Base-by-base conservation (phyloP, 805 yeast genomes). In the Maudiozyma turicensis region DNA sequence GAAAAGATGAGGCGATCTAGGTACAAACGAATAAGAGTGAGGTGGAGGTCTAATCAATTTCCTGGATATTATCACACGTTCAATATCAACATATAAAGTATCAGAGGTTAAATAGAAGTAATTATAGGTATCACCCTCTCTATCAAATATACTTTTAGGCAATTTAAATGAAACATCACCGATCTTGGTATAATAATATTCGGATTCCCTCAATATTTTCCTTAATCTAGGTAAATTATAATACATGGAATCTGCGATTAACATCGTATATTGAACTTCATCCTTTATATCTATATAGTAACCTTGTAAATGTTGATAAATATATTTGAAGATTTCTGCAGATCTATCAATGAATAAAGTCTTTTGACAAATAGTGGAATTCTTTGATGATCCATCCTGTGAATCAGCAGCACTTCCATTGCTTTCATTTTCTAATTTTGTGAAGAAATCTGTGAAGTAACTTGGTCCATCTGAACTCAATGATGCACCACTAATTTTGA, bases 381-480 rank as follows among this genome's bases (percentile, higher is more conserved):
- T n/a, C n/a, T 34, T n/a, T 20, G 26, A 20, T 20, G 26, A 20
- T 3, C 26, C 26, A 20, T 20, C 26, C 9, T 9, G 33, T 4
- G 28, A 29, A 38, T 38, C 40, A n/a, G 15, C 3, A n/a, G 15
- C 6, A 8, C 13, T 38, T 10, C 15, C 40, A 38, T 38, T 14
- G 6, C n/a, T 15, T n/a, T 38, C 40, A 4, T 9, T 26, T 11
- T 40, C 43, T n/a, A 38, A 13, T 40, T 49, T 46, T 7, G 46
- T 56, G 62, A 89, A 89, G 67, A 72, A 86, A 30, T 75, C 71
- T 2, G 96, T 87, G 70, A 89, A 90, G 62, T 85, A 88, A 5
- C 95, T 86, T 0, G 97, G 97, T 0, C 83, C 82, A 66, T 89
- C 96, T 2, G 85, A 84, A 29, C 88, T 83, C 38, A 89, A 66